Conservation (phyloP, 75 land plant genomes). For the Pinus tabuliformis region DNA sequence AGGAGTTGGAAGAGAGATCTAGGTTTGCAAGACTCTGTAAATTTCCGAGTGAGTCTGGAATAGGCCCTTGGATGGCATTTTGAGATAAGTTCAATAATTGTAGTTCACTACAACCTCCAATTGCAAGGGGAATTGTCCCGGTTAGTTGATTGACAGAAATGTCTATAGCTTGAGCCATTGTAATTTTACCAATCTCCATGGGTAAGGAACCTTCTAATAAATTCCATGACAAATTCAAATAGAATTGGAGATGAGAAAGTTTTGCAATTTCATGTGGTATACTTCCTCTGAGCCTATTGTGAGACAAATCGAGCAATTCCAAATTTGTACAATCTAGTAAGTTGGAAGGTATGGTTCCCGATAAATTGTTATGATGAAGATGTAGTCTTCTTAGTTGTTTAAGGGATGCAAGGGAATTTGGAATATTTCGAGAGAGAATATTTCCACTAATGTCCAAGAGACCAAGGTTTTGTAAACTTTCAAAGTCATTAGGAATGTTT, state of each 20-base stretch:
- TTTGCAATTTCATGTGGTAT: not conserved
- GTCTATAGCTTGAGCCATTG: constrained; percentile 4
- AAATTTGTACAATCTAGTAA: not conserved
- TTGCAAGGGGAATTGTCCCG: not conserved
- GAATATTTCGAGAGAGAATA: not conserved
- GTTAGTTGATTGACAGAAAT: not conserved
- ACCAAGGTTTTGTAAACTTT: not conserved
- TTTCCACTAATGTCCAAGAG: not conserved
- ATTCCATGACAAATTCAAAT: not conserved
- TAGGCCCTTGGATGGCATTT: not conserved
- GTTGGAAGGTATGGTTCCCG: not conserved
- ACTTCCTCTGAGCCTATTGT: not conserved
- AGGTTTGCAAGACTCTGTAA: not conserved
- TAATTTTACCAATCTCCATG: not conserved
- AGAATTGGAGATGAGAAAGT: not conserved
- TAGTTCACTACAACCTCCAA: not conserved
- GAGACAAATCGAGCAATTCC: not conserved
- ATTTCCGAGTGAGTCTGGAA: not conserved
- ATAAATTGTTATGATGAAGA: not conserved
- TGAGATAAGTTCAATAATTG: not conserved
- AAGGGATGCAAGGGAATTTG: not conserved
- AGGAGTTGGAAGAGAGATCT: not conserved
- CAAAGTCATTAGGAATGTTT: not conserved
- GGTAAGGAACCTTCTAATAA: constrained; percentile 1
- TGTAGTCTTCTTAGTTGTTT: not conserved